Percentiles rank a stretch among this genome's conserved stretches.
These are phyloP conservation scores for Talaromyces atroroseus DNA, from an alignment of 2,329 filamentous ascomycete genomes.

Conservation along the genomic window DNA sequence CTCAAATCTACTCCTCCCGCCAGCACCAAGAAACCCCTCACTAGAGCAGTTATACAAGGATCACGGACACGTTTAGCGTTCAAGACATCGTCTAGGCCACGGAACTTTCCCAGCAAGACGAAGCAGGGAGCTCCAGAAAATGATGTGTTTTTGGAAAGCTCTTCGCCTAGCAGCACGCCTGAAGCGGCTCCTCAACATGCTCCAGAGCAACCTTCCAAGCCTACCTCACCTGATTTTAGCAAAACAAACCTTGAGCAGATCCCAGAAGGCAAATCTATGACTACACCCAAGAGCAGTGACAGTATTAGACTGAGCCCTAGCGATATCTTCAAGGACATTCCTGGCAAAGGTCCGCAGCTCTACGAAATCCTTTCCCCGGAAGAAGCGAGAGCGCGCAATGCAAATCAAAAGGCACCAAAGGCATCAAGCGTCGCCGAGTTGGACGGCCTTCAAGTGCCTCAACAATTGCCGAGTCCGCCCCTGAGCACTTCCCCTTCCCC, in stretches of 20 bases:
- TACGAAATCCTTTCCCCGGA: conserved; percentile 7
- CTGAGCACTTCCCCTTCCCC: conserved; percentile 9
- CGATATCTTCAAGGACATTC: conserved; percentile 6
- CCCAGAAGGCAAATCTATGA: not conserved
- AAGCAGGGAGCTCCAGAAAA: not conserved
- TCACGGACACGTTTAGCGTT: not conserved
- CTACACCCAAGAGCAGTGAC: not conserved
- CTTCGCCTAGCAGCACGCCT: not conserved
- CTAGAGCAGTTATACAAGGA: conserved; percentile 8
- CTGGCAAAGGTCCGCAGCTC: conserved; percentile 1
- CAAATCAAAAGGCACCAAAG: conserved; percentile 16
- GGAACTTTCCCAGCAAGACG: not conserved
- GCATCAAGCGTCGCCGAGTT: conserved; percentile 30
- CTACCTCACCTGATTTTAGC: not conserved
- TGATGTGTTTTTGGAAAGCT: conserved; percentile 3
- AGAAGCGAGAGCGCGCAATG: conserved; percentile 4
- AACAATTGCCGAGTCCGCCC: conserved; percentile 11
- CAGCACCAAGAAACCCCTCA: conserved; percentile 27
- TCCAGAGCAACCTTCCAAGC: not conserved
- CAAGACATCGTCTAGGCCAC: not conserved
- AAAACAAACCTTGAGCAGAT: conserved; percentile 13
- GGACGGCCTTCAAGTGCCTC: conserved; percentile 30
- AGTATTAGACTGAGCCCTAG: not conserved
- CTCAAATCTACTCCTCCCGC: conserved; percentile 39
- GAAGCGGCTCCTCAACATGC: not conserved